Conservation (phyloP, 208 protist genomes). For the Leptomonas seymouri region DNA sequence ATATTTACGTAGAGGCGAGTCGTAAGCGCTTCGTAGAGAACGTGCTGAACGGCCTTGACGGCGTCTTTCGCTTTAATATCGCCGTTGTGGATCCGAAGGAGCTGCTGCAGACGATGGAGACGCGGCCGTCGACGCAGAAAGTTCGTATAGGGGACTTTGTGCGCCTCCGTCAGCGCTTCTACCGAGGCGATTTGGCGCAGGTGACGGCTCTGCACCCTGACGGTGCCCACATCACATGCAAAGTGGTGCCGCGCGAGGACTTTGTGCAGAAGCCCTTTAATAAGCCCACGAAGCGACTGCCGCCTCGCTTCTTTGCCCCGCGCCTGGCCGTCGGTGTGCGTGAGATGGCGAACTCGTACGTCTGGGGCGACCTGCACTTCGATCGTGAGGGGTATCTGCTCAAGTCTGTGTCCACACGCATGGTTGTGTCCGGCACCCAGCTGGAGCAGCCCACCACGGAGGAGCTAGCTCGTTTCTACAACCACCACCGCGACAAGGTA, state of each 20-base stretch:
- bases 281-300: slow-evolving; percentile 68
- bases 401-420: slow-evolving; percentile 71
- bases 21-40: slow-evolving; percentile 91
- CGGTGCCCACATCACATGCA: slow-evolving; percentile 66
- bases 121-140: slow-evolving; percentile 61
- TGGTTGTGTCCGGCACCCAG: slow-evolving; percentile 60
- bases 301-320: slow-evolving; percentile 79
- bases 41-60: slow-evolving; percentile 85
- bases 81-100: slow-evolving; percentile 83
- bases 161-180: slow-evolving; percentile 80
- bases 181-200: slow-evolving; percentile 86
- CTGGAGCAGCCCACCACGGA: slow-evolving; percentile 80
- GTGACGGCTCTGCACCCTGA: slow-evolving; percentile 67
- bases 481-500: slow-evolving; percentile 80
- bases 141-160: slow-evolving; percentile 82
- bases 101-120: slow-evolving; percentile 91
- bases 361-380: slow-evolving; percentile 87
- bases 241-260: slow-evolving; percentile 86
- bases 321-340: slow-evolving; percentile 62
- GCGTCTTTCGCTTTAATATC: slow-evolving; percentile 87
- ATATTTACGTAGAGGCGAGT: slow-evolving; percentile 93
- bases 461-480: slow-evolving; percentile 88
- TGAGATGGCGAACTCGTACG: slow-evolving; percentile 60
- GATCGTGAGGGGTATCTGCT: slow-evolving; percentile 89
- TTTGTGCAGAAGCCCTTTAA: slow-evolving; percentile 84